These are phyloP conservation scores for Alternaria conjuncta DNA, from an alignment of 2,329 filamentous ascomycete genomes.

Conservation along the genomic window DNA sequence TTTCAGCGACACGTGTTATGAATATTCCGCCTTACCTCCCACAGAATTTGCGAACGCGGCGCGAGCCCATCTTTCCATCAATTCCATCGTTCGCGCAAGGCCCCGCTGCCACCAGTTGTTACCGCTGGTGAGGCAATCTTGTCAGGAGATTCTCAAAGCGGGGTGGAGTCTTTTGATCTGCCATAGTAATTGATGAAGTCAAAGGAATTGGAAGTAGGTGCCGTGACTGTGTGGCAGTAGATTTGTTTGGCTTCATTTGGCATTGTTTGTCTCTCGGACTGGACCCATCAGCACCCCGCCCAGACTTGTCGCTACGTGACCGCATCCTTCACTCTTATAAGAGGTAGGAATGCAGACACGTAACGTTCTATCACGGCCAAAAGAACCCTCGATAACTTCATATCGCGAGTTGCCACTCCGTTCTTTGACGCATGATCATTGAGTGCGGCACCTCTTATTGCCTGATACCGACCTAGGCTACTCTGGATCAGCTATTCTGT, in stretches of 20 bases:
- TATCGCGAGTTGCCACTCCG: background rate
- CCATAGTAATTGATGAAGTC: background rate
- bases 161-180: background rate
- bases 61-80: background rate
- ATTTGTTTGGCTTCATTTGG: background rate
- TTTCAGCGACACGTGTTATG: background rate
- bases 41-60: background rate
- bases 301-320: background rate
- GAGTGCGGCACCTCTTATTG: background rate
- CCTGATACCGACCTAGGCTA: background rate
- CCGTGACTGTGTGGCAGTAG: background rate
- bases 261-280: background rate
- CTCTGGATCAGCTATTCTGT: background rate
- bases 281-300: background rate
- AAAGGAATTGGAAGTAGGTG: background rate
- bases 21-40: background rate
- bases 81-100: background rate
- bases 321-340: background rate
- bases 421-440: background rate
- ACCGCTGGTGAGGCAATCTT: background rate
- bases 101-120: background rate
- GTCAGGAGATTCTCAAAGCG: background rate
- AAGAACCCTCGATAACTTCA: background rate
- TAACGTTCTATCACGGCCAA: background rate
- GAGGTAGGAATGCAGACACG: background rate